Percentiles rank a stretch among this genome's conserved stretches.
Evolutionary conservation across 495 filamentous ascomycete genomes (phyloP).

Genomic region (Podospora conica): DNA sequence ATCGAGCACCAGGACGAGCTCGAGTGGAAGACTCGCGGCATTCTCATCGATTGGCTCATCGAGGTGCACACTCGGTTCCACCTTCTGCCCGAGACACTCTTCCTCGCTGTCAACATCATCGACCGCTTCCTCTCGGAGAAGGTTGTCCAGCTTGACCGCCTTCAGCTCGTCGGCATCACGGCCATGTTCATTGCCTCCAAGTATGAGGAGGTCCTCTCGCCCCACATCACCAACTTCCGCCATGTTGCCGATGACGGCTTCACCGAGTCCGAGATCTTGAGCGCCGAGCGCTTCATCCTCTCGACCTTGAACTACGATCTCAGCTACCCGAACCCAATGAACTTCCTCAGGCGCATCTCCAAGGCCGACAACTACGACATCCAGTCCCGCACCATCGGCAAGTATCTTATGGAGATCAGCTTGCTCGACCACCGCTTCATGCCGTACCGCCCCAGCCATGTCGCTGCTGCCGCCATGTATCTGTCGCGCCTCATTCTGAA

Average conservation of each 20-base stretch:
- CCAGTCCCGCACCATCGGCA: constrained; percentile 90
- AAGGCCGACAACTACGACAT: constrained; percentile 99
- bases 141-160: constrained; percentile 86
- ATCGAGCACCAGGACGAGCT: constrained; percentile 90
- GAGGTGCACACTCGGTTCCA: constrained; percentile 97
- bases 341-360: constrained; percentile 95
- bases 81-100: constrained; percentile 94
- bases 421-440: constrained; percentile 91
- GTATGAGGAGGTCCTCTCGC: constrained; percentile 96
- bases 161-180: constrained; percentile 93
- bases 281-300: constrained; percentile 89
- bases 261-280: constrained; percentile 91
- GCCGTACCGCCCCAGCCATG: constrained; percentile 74
- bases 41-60: constrained; percentile 96
- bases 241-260: constrained; percentile 97
- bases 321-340: constrained; percentile 99
- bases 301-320: constrained; percentile 90
- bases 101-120: constrained; percentile 95
- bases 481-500: constrained; percentile 82
- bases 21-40: constrained; percentile 97
- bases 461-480: constrained; percentile 93
- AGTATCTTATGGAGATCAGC: constrained; percentile 98
- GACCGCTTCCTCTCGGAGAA: constrained; percentile 93
- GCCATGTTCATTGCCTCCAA: constrained; percentile 99
- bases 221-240: constrained; percentile 93